These are phyloP conservation scores for Leccinum proliferum DNA, from an alignment of 1,284 basidiomycete genomes.

Conservation along the genomic window DNA sequence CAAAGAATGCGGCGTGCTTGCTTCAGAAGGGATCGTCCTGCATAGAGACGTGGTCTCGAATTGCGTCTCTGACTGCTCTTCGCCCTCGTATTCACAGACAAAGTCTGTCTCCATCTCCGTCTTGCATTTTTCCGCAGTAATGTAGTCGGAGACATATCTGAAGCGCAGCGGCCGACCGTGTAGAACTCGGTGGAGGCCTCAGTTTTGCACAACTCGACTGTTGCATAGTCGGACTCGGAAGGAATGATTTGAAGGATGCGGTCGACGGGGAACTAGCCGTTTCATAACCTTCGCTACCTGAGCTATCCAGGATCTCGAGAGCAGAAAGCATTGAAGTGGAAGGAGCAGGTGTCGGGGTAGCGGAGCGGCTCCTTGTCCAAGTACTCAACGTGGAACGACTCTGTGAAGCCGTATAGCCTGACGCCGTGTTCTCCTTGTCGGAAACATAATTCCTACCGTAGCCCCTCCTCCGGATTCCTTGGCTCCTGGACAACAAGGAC, in stretches of 20 bases:
- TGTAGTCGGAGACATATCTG: conserved; percentile 38
- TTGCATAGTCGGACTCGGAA: conserved; percentile 45
- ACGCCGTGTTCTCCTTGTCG: conserved; percentile 50
- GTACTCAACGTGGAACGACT: conserved; percentile 31
- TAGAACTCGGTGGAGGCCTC: conserved; percentile 44
- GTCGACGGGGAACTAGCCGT: conserved; percentile 35
- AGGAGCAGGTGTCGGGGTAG: conserved; percentile 25
- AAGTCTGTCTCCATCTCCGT: conserved; percentile 45
- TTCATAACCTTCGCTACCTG: conserved; percentile 30
- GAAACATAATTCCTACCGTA: conserved; percentile 36
- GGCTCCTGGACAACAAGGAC: conserved; percentile 46
- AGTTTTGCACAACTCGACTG: conserved; percentile 41
- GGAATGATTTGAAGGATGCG: conserved; percentile 48
- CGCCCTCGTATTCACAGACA: conserved; percentile 38
- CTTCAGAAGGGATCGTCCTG: conserved; percentile 34
- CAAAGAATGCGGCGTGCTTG: conserved; percentile 35
- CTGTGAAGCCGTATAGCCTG: conserved; percentile 26
- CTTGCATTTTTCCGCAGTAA: conserved; percentile 46
- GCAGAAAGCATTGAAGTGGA: conserved; percentile 24
- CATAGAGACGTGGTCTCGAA: conserved; percentile 49
- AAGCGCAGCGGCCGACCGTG: conserved; percentile 36
- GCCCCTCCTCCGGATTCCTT: conserved; percentile 51
- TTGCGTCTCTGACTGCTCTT: conserved; percentile 39
- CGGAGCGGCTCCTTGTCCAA: conserved; percentile 31
- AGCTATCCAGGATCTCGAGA: conserved; percentile 27